phyloP scores from a whole-genome alignment of 371 early-diverging fungal species.

The Globomyces sp. region DNA sequence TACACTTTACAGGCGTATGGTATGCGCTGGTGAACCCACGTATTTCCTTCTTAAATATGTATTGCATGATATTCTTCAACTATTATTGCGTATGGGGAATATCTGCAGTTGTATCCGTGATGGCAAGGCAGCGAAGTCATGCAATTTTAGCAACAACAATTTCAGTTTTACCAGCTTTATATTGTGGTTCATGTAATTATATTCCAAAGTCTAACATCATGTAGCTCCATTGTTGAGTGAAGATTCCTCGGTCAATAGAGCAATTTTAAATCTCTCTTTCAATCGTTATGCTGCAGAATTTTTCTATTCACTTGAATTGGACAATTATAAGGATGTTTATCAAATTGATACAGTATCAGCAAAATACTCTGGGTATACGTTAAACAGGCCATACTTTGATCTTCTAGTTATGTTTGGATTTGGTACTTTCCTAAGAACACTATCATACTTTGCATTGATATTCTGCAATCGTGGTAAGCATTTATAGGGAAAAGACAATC shows the following conservation, averaged over 20 bases:
- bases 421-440: background rate
- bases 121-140: background rate
- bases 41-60: background rate
- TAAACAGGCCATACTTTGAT: conserved; percentile 4
- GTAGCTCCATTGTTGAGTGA: background rate
- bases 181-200: background rate
- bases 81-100: conserved; percentile 3
- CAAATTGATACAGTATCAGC: conserved; percentile 6
- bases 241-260: background rate
- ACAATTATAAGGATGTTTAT: background rate
- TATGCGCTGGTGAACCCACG: background rate
- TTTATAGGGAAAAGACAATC: too few relatives aligned
- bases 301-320: conserved; percentile 5
- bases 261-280: background rate
- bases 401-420: background rate
- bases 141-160: background rate
- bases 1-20: conserved; percentile 7
- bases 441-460: background rate
- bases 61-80: conserved; percentile 1
- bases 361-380: conserved; percentile 2
- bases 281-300: conserved; percentile 5
- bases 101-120: conserved; percentile 3
- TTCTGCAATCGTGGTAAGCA: background rate
- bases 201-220: background rate
- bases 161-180: conserved; percentile 3